Base-by-base conservation (phyloP, 106 monocot genomes). In the Dactylorhiza incarnata region DNA sequence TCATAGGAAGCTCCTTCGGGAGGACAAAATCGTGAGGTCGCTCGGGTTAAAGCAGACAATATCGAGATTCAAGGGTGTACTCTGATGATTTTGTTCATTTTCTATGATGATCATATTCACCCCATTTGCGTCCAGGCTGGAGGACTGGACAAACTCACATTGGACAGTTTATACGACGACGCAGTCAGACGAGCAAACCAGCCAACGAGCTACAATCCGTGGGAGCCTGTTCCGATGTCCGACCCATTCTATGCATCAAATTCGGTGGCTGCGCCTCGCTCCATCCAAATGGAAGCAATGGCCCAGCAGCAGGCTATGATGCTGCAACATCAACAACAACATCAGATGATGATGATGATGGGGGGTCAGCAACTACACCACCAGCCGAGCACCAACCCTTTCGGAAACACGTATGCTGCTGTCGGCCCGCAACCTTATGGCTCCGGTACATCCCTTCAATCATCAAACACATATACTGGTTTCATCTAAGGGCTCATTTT, bases 131-230 rank as follows among this genome's bases (percentile, higher is more conserved):
- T 56, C 13, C 79, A 95, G 92, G 95, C 84, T 61, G 95, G 95
- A 54, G 95, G 95, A 9, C 73, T 95, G 26, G 92, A 95, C 83
- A 83, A 87, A 81, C 87, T 95, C 17, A 88, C 87, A 55, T 61
- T 95, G 56, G 95, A 95, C 83, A 92, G 95, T 79, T 86, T 95
- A 74, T 95, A 95, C 55, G 92, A 92, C 0, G 95, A 95, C 48
- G 95, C 92, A 12, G 44, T 80, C 49, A 80, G 86, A 80, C 82
- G 74, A 74, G 81, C 83, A 22, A 92, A 86, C 73, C 92, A 95
- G 74, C 84, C 61, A 4, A 73, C 82, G 26, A 92, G 84, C 79
- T 92, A 95, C 84, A 95, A 90, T 74, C 95, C 95, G 6, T 95
- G 95, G 95, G 89, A 95, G 78, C 81, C 86, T 0, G 54, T 48